Evolutionary conservation across 805 yeast genomes (phyloP).

Genomic region (Starmerella scarabaei): DNA sequence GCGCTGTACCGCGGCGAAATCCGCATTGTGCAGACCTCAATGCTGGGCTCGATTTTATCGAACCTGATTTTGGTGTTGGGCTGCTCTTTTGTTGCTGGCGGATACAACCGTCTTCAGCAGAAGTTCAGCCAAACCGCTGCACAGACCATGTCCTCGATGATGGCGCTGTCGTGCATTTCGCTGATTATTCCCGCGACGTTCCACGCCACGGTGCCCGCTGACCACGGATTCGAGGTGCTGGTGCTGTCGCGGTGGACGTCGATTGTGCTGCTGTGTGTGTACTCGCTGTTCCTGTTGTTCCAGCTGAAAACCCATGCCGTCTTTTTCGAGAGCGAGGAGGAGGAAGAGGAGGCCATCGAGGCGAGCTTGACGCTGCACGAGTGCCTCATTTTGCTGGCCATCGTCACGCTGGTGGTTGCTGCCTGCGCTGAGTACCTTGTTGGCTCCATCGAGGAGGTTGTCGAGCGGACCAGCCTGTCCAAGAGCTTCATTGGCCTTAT

Average conservation of each 20-base stretch:
- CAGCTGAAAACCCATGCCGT: conserved; percentile 77
- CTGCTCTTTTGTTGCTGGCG: conserved; percentile 91
- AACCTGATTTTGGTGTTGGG: conserved; percentile 83
- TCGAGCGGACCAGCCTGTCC: conserved; percentile 69
- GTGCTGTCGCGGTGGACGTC: conserved; percentile 77
- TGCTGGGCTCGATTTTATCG: conserved; percentile 88
- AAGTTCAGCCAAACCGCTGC: conserved; percentile 92
- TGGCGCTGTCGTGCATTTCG: conserved; percentile 84
- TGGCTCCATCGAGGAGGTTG: conserved; percentile 83
- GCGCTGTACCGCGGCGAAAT: conserved; percentile 79
- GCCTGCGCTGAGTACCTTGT: conserved; percentile 88
- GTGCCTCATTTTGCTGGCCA: conserved; percentile 41
- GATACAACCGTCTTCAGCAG: conserved; percentile 74
- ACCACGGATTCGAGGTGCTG: conserved; percentile 40
- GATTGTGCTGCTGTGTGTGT: conserved; percentile 60
- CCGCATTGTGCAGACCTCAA: conserved; percentile 90
- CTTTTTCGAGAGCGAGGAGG: conserved; percentile 49
- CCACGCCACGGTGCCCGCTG: conserved; percentile 44
- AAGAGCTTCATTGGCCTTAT: conserved; percentile 92
- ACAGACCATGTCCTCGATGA: conserved; percentile 88
- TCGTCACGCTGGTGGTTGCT: conserved; percentile 68
- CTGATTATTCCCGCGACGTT: conserved; percentile 92
- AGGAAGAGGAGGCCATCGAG: conserved; percentile 27
- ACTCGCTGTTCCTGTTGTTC: conserved; percentile 67
- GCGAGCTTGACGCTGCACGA: conserved; percentile 35